Evolutionary conservation across 345 rosid genomes (phyloP).

Genomic region (Carallia pectinifolia): DNA sequence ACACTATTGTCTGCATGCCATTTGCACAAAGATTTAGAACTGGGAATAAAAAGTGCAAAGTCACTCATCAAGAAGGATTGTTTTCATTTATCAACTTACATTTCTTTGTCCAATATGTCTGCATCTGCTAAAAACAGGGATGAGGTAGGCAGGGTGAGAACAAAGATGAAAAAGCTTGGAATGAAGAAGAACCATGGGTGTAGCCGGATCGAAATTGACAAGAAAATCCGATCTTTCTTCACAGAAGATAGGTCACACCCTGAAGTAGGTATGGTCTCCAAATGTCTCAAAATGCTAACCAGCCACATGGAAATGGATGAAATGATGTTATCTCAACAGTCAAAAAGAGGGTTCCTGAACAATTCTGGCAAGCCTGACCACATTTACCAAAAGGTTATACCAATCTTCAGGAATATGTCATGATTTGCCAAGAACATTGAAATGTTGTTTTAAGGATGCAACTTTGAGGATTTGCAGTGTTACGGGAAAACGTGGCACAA

Average conservation of each 20-base stretch:
- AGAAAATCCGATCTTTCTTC: constrained; percentile 44
- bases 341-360: background rate
- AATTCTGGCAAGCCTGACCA: too few relatives aligned
- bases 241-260: constrained; percentile 43
- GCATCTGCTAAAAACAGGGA: constrained; percentile 62
- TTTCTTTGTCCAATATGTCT: constrained; percentile 47
- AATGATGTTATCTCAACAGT: constrained; percentile 7
- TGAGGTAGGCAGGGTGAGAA: constrained; percentile 49
- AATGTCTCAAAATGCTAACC: constrained; percentile 48
- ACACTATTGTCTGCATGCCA: constrained; percentile 61
- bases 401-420: too few relatives aligned
- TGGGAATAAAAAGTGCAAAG: constrained; percentile 49
- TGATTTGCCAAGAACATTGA: too few relatives aligned
- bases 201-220: constrained; percentile 73
- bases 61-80: constrained; percentile 44
- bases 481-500: background rate
- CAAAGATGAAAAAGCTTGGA: constrained; percentile 56
- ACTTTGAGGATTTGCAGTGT: background rate
- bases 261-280: constrained; percentile 31
- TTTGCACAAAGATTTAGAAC: constrained; percentile 42
- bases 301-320: constrained; percentile 53
- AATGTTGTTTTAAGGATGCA: too few relatives aligned
- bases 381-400: too few relatives aligned
- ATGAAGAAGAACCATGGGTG: constrained; percentile 67
- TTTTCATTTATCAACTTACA: constrained; percentile 44